phyloP scores from a whole-genome alignment of 2,329 filamentous ascomycete species.

The Beauveria varroae region DNA sequence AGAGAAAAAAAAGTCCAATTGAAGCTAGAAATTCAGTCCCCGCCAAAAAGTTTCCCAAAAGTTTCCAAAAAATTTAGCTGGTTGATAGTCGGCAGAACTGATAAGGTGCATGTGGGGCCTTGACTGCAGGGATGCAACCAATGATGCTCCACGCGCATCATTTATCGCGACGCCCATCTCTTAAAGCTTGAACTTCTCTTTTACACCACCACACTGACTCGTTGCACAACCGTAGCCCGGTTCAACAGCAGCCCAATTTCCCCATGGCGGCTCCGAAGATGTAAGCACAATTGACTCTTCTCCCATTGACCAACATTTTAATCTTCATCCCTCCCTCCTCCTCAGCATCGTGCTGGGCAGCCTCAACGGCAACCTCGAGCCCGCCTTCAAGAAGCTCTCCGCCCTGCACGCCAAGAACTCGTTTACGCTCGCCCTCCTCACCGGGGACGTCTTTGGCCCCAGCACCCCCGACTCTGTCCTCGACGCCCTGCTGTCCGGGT shows the following conservation, averaged over 20 bases:
- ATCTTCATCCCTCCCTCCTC: conserved; percentile 10
- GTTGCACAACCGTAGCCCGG: not conserved
- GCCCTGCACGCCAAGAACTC: conserved; percentile 78
- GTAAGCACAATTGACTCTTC: conserved; percentile 24
- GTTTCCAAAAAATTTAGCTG: conserved; percentile 25
- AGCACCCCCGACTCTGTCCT: conserved; percentile 52
- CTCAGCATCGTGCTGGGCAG: conserved; percentile 72
- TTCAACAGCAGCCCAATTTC: not conserved
- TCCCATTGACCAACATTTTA: not conserved
- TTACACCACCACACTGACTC: not conserved
- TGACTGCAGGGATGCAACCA: conserved; percentile 17
- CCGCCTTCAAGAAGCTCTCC: conserved; percentile 72
- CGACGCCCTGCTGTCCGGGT: conserved; percentile 60
- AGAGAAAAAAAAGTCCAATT: conserved; percentile 15
- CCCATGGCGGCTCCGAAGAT: conserved; percentile 42
- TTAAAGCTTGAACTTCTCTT: not conserved
- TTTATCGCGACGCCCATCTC: not conserved
- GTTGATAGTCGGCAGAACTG: conserved; percentile 26
- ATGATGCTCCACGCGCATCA: conserved; percentile 27
- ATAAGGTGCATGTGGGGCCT: conserved; percentile 23
- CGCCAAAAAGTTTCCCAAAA: conserved; percentile 17
- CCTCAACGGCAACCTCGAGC: conserved; percentile 68
- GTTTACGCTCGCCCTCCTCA: conserved; percentile 78
- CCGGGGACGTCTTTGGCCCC: conserved; percentile 72
- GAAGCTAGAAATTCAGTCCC: conserved; percentile 8